Percentiles rank a stretch among this genome's conserved stretches.
Evolutionary conservation across 805 yeast species (phyloP).

Genomic region (Candida xiaguanensis): DNA sequence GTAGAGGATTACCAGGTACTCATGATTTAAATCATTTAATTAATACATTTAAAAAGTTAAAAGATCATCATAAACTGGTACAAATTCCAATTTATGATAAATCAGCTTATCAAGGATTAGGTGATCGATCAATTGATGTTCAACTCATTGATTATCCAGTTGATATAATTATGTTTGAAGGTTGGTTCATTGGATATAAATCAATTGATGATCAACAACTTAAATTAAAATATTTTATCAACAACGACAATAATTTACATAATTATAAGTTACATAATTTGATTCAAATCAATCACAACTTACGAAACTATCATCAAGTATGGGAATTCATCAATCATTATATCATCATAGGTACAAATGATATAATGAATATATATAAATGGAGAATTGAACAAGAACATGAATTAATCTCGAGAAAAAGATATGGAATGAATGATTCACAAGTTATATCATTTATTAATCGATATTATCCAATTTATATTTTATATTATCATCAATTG

Average conservation of each 20-base stretch:
- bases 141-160: conserved; percentile 28
- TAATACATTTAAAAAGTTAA: conserved; percentile 29
- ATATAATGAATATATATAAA: conserved; percentile 57
- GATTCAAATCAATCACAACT: conserved; percentile 46
- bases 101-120: conserved; percentile 64
- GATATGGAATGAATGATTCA: conserved; percentile 76
- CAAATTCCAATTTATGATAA: conserved; percentile 75
- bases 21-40: conserved; percentile 63
- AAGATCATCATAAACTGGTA: conserved; percentile 16
- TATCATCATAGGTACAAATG: conserved; percentile 57
- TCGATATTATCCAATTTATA: conserved; percentile 84
- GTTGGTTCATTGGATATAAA: conserved; percentile 87
- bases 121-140: conserved; percentile 65
- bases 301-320: conserved; percentile 49
- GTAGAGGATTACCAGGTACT: conserved; percentile 92
- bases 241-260: conserved; percentile 18
- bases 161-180: conserved; percentile 78
- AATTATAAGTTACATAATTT: conserved; percentile 24
- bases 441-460: conserved; percentile 68
- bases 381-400: conserved; percentile 86
- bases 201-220: conserved; percentile 23
- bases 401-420: conserved; percentile 47
- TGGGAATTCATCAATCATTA: conserved; percentile 62
- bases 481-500: conserved; percentile 55
- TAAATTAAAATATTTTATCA: conserved; percentile 17